Percentiles rank a stretch among this genome's conserved stretches.
Conservation (phyloP, 768 basidiomycete genomes). For the Trichaptum fuscoviolaceum region DNA sequence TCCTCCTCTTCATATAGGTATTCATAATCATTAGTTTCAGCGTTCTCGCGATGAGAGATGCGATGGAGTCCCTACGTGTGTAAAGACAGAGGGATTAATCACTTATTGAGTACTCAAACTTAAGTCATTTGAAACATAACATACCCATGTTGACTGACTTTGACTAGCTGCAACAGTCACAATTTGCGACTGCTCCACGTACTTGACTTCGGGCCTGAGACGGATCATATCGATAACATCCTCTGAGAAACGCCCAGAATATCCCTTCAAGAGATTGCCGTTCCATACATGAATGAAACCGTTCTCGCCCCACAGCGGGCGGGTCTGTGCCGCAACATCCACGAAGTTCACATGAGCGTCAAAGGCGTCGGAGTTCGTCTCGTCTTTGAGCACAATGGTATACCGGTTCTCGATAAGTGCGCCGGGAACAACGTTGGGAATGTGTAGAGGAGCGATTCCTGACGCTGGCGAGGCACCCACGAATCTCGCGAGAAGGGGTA, state of each 20-base stretch:
- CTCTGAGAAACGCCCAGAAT: slow-evolving; percentile 76
- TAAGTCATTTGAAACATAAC: slow-evolving; percentile 22
- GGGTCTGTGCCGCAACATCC: neutral
- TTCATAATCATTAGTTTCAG: slow-evolving; percentile 69
- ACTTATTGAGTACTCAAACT: slow-evolving; percentile 6
- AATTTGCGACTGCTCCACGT: slow-evolving; percentile 90
- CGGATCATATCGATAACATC: slow-evolving; percentile 71
- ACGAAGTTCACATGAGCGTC: neutral
- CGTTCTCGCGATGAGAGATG: slow-evolving; percentile 76
- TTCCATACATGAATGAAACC: slow-evolving; percentile 21
- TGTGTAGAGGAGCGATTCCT: neutral
- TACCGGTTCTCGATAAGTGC: neutral
- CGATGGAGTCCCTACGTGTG: slow-evolving; percentile 81
- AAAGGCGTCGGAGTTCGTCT: neutral
- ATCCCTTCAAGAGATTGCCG: slow-evolving; percentile 66
- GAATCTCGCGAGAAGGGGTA: neutral
- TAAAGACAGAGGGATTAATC: neutral
- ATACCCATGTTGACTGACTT: slow-evolving; percentile 78
- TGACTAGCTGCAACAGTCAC: slow-evolving; percentile 46
- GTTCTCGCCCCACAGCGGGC: neutral
- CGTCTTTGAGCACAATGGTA: neutral
- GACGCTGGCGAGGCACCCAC: neutral
- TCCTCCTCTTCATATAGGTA: slow-evolving; percentile 57
- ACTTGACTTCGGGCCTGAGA: slow-evolving; percentile 81
- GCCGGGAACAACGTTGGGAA: neutral